A percentile compares a stretch with the other conserved stretches of the same genome.
phyloP scores from a whole-genome alignment of 78 protist genomes.

The Dictyostelium capitatum region DNA sequence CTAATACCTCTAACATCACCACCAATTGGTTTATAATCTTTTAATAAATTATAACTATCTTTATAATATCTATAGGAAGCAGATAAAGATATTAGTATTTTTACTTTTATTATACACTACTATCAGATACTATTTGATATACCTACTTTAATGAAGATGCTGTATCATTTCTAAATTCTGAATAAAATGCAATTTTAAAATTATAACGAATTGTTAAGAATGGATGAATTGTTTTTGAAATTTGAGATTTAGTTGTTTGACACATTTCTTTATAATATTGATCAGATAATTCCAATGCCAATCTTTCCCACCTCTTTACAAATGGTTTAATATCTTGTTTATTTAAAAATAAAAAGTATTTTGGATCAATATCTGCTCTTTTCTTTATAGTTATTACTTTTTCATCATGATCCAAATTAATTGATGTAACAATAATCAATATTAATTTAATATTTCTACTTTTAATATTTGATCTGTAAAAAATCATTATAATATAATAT shows the following conservation, averaged over 20 bases:
- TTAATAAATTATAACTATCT: conserved; percentile 63
- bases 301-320: conserved; percentile 72
- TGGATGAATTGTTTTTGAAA: conserved; percentile 63
- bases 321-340: conserved; percentile 52
- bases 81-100: background rate
- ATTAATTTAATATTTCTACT: conserved; percentile 70
- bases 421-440: conserved; percentile 47
- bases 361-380: conserved; percentile 77
- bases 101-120: too few relatives aligned
- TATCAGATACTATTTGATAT: too few relatives aligned
- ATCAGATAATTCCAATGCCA: conserved; percentile 72
- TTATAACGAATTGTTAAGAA: conserved; percentile 67
- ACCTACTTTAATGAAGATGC: conserved; percentile 55
- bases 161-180: conserved; percentile 67
- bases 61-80: conserved; percentile 29
- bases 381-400: conserved; percentile 21
- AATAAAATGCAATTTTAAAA: conserved; percentile 77
- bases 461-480: conserved; percentile 57
- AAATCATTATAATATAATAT: background rate
- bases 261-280: conserved; percentile 61
- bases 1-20: conserved; percentile 41
- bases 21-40: conserved; percentile 53
- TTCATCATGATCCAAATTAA: conserved; percentile 34
- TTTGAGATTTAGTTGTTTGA: conserved; percentile 46
- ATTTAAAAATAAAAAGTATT: conserved; percentile 63